These are phyloP conservation scores for Fusarium musae DNA, from an alignment of 2,329 filamentous ascomycete genomes.

Conservation along the genomic window DNA sequence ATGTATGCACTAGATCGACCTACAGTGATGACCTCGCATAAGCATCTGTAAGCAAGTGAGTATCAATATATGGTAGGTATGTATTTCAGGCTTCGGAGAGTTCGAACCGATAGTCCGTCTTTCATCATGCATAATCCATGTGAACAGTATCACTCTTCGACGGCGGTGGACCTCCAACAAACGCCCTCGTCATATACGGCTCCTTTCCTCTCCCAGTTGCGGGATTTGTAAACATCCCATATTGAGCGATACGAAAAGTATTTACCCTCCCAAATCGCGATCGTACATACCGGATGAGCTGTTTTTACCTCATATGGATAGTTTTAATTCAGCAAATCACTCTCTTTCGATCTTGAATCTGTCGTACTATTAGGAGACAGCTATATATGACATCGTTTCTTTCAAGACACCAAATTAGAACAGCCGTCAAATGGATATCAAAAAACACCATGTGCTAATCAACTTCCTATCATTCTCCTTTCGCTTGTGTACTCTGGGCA, in stretches of 20 bases:
- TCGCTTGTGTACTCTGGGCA: slow-evolving; percentile 8
- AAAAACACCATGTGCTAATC: slow-evolving; percentile 24
- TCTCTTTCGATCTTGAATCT: slow-evolving; percentile 3
- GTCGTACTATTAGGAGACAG: slow-evolving; percentile 30
- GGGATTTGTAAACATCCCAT: slow-evolving; percentile 34
- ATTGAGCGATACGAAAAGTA: neutral
- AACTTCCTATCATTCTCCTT: slow-evolving; percentile 8
- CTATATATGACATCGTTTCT: slow-evolving; percentile 21
- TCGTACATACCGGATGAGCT: neutral
- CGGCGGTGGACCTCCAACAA: slow-evolving; percentile 8
- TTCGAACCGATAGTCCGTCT: slow-evolving; percentile 33
- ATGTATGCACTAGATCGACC: slow-evolving; percentile 4
- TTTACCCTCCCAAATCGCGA: neutral
- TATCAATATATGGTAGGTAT: neutral
- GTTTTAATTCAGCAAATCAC: neutral
- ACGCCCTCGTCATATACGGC: slow-evolving; percentile 8
- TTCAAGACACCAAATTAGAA: slow-evolving; percentile 25
- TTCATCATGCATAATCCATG: neutral
- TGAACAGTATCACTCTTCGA: slow-evolving; percentile 6
- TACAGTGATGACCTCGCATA: slow-evolving; percentile 8
- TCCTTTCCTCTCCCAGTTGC: slow-evolving; percentile 21
- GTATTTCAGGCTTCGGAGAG: slow-evolving; percentile 7
- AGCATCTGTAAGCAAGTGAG: neutral
- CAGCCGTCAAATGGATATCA: slow-evolving; percentile 39
- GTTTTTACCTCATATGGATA: neutral